Conservation (phyloP, 2,329 filamentous ascomycete species). For the Penicillium griseofulvum region DNA sequence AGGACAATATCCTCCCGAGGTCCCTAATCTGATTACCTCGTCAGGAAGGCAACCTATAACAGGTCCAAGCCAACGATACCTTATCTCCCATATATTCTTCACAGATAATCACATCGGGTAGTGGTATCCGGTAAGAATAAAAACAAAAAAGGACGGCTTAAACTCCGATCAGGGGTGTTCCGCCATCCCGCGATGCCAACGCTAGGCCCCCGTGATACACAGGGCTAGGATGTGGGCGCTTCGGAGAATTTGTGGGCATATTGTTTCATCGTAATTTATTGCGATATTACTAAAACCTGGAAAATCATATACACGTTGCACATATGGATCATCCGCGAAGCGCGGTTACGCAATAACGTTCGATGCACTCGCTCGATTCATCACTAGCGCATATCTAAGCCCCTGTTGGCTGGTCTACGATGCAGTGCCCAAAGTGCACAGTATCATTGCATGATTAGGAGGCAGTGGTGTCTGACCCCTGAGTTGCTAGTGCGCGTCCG, state of each 20-base stretch:
- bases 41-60: not conserved
- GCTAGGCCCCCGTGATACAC: conserved; percentile 7
- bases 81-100: conserved; percentile 6
- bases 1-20: too few species aligned
- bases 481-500: not conserved
- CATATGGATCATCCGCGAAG: conserved; percentile 18
- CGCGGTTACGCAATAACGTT: conserved; percentile 22
- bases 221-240: not conserved
- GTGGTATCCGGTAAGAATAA: not conserved
- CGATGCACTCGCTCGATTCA: not conserved
- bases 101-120: not conserved
- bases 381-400: not conserved
- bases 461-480: not conserved
- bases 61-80: not conserved
- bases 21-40: not conserved
- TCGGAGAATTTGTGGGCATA: conserved; percentile 18
- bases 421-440: not conserved
- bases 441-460: not conserved
- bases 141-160: conserved; percentile 2
- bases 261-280: conserved; percentile 9
- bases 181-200: conserved; percentile 19
- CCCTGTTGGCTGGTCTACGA: not conserved
- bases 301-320: not conserved
- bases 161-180: conserved; percentile 17
- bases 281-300: not conserved